These are phyloP conservation scores for Phytophthora pini DNA, from an alignment of 352 stramenopile genomes.

Conservation along the genomic window DNA sequence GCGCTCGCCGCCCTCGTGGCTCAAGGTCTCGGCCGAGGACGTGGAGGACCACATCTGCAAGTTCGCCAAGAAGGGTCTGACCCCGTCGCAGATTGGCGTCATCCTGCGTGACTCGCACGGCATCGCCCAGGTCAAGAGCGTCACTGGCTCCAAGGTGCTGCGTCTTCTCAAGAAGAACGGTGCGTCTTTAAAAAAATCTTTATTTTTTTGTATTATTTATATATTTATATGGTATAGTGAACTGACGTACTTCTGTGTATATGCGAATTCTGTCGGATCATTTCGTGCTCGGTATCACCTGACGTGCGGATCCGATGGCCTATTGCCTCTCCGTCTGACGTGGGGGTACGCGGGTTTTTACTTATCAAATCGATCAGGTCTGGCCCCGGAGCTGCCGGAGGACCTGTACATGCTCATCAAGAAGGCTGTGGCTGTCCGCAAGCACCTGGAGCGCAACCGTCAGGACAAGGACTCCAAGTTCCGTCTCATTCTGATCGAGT, in stretches of 20 bases:
- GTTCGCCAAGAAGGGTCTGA: constrained; percentile 99
- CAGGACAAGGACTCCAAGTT: constrained; percentile 99
- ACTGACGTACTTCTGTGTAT: constrained; percentile 17
- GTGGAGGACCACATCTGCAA: constrained; percentile 99
- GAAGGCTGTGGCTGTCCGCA: constrained; percentile 99
- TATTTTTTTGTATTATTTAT: not conserved
- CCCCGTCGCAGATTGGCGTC: constrained; percentile 98
- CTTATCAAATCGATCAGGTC: constrained; percentile 56
- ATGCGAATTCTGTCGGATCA: constrained; percentile 11
- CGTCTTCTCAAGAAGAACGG: constrained; percentile 99
- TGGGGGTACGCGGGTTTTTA: constrained; percentile 83
- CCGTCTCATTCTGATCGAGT: constrained; percentile 99
- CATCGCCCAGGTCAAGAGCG: constrained; percentile 98
- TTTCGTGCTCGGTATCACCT: constrained; percentile 81
- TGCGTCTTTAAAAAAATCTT: constrained; percentile 35
- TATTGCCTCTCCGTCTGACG: constrained; percentile 73
- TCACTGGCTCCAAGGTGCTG: constrained; percentile 99
- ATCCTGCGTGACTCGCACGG: constrained; percentile 99
- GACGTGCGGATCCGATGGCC: constrained; percentile 72
- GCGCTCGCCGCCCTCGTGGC: constrained; percentile 98
- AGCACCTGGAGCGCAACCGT: constrained; percentile 99
- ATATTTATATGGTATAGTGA: not conserved
- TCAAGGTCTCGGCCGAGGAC: constrained; percentile 96
- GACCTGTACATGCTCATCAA: constrained; percentile 99
- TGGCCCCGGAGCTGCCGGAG: constrained; percentile 99